Percentiles rank a stretch among this genome's conserved stretches.
phyloP scores from a whole-genome alignment of 139 green algal genomes.

The Pseudopediastrum boryanum region DNA sequence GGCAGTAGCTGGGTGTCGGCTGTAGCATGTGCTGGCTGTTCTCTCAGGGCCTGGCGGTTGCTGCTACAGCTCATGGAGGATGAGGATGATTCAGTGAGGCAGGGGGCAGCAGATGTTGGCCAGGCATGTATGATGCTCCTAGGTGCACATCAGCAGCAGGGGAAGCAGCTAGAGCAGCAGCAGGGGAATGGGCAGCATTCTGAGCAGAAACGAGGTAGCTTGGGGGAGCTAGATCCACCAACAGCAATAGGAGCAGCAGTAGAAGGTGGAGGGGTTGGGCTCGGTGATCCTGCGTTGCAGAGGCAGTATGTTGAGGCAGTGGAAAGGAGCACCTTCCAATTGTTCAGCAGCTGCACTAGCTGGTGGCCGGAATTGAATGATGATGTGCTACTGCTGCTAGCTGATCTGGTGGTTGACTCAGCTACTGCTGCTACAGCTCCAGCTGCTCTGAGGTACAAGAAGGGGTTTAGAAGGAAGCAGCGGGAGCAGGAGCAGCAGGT shows the following conservation, averaged over 20 bases:
- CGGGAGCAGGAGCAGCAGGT: not conserved
- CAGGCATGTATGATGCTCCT: constrained; percentile 35
- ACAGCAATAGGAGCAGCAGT: not conserved
- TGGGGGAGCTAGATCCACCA: not conserved
- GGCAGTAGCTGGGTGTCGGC: not conserved
- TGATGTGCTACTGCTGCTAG: constrained; percentile 26
- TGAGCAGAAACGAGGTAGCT: not conserved
- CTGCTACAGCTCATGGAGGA: constrained; percentile 75
- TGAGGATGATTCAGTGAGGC: constrained; percentile 73
- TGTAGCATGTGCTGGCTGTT: constrained; percentile 10
- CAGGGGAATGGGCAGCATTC: not conserved
- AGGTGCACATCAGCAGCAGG: constrained; percentile 15
- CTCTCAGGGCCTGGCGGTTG: constrained; percentile 57
- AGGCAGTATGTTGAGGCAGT: constrained; percentile 50
- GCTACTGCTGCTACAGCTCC: too few species aligned
- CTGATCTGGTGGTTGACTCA: constrained; percentile 3
- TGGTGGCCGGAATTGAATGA: constrained; percentile 10
- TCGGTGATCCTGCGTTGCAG: not conserved
- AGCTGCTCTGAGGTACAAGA: constrained; percentile 21
- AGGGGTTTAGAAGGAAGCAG: constrained; percentile 18
- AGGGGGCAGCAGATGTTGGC: constrained; percentile 24
- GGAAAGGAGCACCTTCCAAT: constrained; percentile 40
- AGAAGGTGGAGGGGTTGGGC: not conserved
- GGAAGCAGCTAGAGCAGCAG: not conserved
- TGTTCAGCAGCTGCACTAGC: constrained; percentile 26